Evolutionary conservation across 306 rosid species (phyloP), one percentile per base, ranked within the genome.

Genomic region (Castanea sativa): DNA sequence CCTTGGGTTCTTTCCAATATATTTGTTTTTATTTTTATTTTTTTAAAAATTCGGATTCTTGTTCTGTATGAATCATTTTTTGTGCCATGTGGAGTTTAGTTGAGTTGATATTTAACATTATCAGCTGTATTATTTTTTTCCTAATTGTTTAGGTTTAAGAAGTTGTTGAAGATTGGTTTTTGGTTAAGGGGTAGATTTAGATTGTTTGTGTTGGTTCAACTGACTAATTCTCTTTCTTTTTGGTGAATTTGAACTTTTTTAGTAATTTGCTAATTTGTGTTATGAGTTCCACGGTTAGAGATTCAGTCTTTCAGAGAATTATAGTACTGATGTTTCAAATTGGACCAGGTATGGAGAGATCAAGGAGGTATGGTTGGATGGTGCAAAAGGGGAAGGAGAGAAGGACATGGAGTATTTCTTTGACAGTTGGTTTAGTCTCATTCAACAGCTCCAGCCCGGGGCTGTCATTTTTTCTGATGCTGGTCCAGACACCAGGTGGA

Each of bases 401-500:
- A 89, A 86, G 86, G 89, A 90, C 80, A 90, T 92, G 93, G 69
- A 90, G n/a, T 94, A 94, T 85, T 80, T 87, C 59, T 94, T 86
- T 83, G 84, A 83, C 16, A 80, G 84, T 43, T 94, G 99, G 99
- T 86, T 90, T 82, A 81, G 90, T 76, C 82, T 90, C 59, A 86
- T 92, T 89, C 97, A 90, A 78, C 97, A 94, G 90, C 95, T 83
- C 79, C 99, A 92, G 83, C 97, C 97, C 0, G 89, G 92, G 75
- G 91, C 92, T 53, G 51, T 81, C 51, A 94, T 92, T 79, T 92
- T 87, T 76, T 80, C 95, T 41, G 99, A 94, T 60, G 86, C 88
- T 6, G 99, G 99, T 83, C 99, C 99, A 18, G 99, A 87, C 70
- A 80, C 76, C 30, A 88, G 99, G 84, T 94, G 99, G 99, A 51